A percentile compares a stretch with the other conserved stretches of the same genome.
These are phyloP conservation scores for Bipolaris victoriae DNA, from an alignment of 2,329 filamentous ascomycete species.

Conservation along the genomic window DNA sequence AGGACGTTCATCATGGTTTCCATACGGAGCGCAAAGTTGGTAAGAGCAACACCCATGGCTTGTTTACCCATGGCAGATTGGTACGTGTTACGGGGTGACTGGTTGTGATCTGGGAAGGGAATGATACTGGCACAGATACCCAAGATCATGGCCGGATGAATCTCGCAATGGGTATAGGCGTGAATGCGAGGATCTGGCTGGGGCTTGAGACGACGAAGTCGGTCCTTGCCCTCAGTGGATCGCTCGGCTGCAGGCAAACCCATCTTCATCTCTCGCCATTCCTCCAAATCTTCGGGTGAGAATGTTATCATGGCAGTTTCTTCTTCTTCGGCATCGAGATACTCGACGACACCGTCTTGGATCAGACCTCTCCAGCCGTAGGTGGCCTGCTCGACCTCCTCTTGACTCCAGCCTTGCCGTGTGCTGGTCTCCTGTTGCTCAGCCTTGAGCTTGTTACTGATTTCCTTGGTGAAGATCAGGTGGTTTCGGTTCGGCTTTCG, in stretches of 20 bases:
- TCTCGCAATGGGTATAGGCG: constrained; percentile 97
- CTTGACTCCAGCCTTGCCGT: constrained; percentile 61
- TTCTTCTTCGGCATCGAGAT: constrained; percentile 96
- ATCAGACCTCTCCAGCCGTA: constrained; percentile 91
- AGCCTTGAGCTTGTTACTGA: constrained; percentile 73
- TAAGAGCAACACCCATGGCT: constrained; percentile 98
- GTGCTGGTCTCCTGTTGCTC: constrained; percentile 70
- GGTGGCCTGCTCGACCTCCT: constrained; percentile 64
- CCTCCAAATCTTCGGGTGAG: constrained; percentile 92
- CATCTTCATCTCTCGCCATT: constrained; percentile 56
- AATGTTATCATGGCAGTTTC: constrained; percentile 99
- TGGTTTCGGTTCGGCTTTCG: constrained; percentile 76
- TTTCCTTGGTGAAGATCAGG: constrained; percentile 82
- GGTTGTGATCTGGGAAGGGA: constrained; percentile 98
- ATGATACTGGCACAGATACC: constrained; percentile 99
- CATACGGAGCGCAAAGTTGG: constrained; percentile 96
- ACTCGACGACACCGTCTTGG: constrained; percentile 85
- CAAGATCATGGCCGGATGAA: constrained; percentile 98
- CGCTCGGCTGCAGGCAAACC: constrained; percentile 38
- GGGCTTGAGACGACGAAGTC: constrained; percentile 86
- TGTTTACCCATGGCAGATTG: constrained; percentile 99
- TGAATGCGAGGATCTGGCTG: constrained; percentile 85
- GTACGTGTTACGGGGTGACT: constrained; percentile 98
- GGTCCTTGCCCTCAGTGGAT: constrained; percentile 69
- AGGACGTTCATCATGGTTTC: constrained; percentile 99